Evolutionary conservation across 169 alveolate genomes (phyloP), one percentile per base, ranked within the genome.

Genomic region (Plasmodium malariae): DNA sequence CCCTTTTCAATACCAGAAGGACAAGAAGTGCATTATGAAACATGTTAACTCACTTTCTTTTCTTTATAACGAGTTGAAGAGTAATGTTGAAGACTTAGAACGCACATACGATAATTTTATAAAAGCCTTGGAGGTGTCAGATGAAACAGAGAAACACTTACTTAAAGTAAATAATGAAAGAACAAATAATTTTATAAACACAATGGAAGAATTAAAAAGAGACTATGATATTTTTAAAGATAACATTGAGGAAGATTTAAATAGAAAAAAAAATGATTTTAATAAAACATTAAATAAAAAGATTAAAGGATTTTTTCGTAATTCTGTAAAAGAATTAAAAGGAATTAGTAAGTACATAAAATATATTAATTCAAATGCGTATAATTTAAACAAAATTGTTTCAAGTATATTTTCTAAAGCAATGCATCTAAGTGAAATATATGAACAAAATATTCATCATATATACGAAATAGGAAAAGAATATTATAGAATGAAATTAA

Each of bases 401-500:
- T 30, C 57, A n/a, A 49, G 60, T 19, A 49, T 80, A 6, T 80
- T 80, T 43, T 80, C 89, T 4, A 80, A 80, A 54, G 78, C 80
- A 1, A 63, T 67, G 55, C 60, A 49, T 65, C 30, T 80, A 51
- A 63, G 83, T 80, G 80, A 80, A 14, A 51, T 80, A 19, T 80
- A 80, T 65, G 89, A 80, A 28, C 71, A 80, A 14, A 80, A 80
- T 69, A 45, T 80, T 11, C 62, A 80, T 30, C 12, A 62, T 2
- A 80, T 80, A 19, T 63, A 63, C 40, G 72, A 80, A 1, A 45
- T 80, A 2, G 89, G 89, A 32, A 62, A 80, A 28, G 80, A 80
- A 32, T 80, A 80, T 65, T 80, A 80, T 49, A 37, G 57, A 37
- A 34, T 48, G 12, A 63, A 80, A 45, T 80, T 80, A 80, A 80